Base-by-base conservation (phyloP, 371 early-diverging fungal genomes). In the Mucor irregularis region DNA sequence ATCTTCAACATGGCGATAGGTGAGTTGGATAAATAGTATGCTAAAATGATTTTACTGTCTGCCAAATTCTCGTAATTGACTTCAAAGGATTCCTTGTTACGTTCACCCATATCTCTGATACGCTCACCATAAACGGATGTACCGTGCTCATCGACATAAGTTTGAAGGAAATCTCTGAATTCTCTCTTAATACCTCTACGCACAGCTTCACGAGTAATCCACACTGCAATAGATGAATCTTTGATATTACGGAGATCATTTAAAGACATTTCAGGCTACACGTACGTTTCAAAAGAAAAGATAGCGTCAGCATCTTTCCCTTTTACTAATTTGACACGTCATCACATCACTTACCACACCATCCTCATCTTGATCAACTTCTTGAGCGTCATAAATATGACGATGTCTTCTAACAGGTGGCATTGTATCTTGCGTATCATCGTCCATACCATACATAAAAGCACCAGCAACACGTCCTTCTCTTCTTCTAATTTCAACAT, bases 101-200 rank as follows among this genome's bases (percentile, higher is more conserved):
- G 83, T 75, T 93, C 94, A 78, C 96, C 94, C 81, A 98, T 86
- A 42, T 82, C 81, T 43, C 88, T 79, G 68, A 98, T 95, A 40
- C 92, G 80, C 63, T 92, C 91, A 64, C 94, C 95, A 62, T 98
- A 98, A 7, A 97, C 91, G 2, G 93, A 91, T 28, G 86, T 88
- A 55, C 95, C 95, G 35, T 88, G 74, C 14, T 90, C 91, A 61
- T 94, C 89, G 14, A 86, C 85, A 67, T 79, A 95, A 4, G 91
- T 89, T 25, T 90, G 84, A 35, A 98, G 74, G 65, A 98, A 98
- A 35, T 88, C 81, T 30, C 86, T 83, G 76, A 97, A 97, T 62
- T 95, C 92, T 31, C 87, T 73, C 59, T 84, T 84, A 49, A 96
- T 91, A 16, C 91, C 86, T 54, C 86, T 85, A 13, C 94, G 85